A percentile compares a stretch with the other conserved stretches of the same genome.
phyloP scores from a whole-genome alignment of 2,329 filamentous ascomycete genomes.

The Domatiomyces catenatus region DNA sequence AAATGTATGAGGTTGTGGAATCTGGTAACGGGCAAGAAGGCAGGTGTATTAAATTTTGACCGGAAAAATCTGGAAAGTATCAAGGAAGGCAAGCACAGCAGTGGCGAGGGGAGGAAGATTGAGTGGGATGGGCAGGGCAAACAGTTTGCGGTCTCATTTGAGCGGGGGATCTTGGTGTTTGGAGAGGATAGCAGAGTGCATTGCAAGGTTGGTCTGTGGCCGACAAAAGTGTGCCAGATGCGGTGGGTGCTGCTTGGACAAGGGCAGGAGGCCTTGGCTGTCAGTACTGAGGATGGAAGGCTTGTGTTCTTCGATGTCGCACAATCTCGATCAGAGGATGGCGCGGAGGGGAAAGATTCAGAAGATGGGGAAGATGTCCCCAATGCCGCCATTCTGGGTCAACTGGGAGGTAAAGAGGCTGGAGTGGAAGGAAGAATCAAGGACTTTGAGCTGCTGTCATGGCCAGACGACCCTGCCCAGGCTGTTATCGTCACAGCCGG shows the following conservation, averaged over 20 bases:
- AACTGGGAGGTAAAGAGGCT: constrained; percentile 58
- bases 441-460: constrained; percentile 56
- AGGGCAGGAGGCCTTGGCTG: constrained; percentile 43
- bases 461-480: constrained; percentile 23
- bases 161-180: constrained; percentile 70
- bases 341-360: constrained; percentile 19
- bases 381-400: constrained; percentile 46
- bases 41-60: constrained; percentile 76
- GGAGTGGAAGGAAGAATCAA: constrained; percentile 64
- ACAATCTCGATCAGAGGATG: constrained; percentile 18
- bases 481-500: constrained; percentile 56
- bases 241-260: constrained; percentile 45
- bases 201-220: constrained; percentile 53
- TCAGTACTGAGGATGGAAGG: constrained; percentile 81
- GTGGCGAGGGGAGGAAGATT: constrained; percentile 69
- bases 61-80: constrained; percentile 55
- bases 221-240: constrained; percentile 73
- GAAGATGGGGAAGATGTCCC: constrained; percentile 41
- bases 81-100: constrained; percentile 60
- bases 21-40: constrained; percentile 87
- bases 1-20: constrained; percentile 92
- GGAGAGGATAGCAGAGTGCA: constrained; percentile 63
- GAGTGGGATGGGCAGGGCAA: constrained; percentile 63
- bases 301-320: constrained; percentile 66
- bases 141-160: constrained; percentile 80